Evolutionary conservation across 345 rosid genomes (phyloP), one percentile per base, ranked within the genome.

Genomic region (Eucalyptus polybractea): DNA sequence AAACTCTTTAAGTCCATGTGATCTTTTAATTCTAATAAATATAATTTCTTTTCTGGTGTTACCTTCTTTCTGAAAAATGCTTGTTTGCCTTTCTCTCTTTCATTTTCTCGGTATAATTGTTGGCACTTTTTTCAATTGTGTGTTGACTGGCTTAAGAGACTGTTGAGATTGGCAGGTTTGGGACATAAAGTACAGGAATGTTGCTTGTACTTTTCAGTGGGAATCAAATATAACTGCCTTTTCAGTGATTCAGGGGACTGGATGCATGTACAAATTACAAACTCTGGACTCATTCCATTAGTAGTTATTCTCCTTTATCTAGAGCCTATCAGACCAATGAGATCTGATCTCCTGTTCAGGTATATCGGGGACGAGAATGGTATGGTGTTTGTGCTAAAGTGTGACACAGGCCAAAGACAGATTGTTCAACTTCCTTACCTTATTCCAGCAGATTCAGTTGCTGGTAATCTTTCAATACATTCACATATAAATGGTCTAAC

Each of bases 361-460:
- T 94, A 94, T 91, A 85, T 97, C 49, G 98, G 99, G 89, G 99
- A 97, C 90, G 98, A 97, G 92, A 89, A 93, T 24, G 99, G 98
- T 80, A 93, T 89, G 93, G 95, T 96, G 88, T 95, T 93, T 88
- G 96, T 95, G 65, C 44, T 95, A 80, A 94, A 96, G 93, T 96
- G 89, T 92, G 93, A 91, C 87, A 91, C 91, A 88, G 96, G 94
- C 80, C 94, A 92, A 88, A 90, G 92, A 90, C 92, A 92, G 89
- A 92, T 97, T 44, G 25, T 93, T 80, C 91, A n/a, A 54, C 90
- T 93, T 89, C 97, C 99, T 31, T 95, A 97, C 92, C 92, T 92
- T 89, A 94, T 97, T 92, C 95, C 96, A 50, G 94, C 93, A 87
- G 90, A 92, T 90, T 92, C 93, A 88, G 91, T 96, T 92, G 93